Conservation (phyloP, 192 early-diverging fungal genomes). For the Oehlia diaphana region DNA sequence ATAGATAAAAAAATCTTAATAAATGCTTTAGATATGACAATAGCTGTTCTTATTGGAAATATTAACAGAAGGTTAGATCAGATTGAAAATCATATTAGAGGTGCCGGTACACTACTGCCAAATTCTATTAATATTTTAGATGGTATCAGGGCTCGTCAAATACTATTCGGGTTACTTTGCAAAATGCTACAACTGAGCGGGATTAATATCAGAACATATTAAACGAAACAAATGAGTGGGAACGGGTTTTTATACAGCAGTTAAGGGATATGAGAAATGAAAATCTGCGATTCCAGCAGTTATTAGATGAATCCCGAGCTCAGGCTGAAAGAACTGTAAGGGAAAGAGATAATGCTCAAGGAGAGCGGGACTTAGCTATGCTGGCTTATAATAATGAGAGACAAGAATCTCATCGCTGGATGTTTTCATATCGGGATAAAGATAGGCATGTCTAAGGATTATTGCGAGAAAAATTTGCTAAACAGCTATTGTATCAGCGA, state of each 20-base stretch:
- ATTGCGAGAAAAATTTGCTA: no score
- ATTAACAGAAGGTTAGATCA: neutral
- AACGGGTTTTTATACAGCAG: neutral
- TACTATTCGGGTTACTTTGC: neutral
- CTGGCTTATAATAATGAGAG: no score
- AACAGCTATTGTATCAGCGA: no score
- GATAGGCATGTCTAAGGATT: no score
- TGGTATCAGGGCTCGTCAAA: conserved; percentile 3
- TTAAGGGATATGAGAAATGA: neutral
- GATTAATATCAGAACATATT: neutral
- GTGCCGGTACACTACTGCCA: neutral
- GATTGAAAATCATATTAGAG: conserved; percentile 1
- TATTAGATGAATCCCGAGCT: neutral
- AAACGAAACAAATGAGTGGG: neutral
- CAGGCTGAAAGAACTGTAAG: neutral
- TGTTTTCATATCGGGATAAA: no score
- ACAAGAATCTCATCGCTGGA: no score
- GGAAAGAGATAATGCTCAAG: no score
- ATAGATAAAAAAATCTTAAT: neutral
- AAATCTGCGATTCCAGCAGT: no score
- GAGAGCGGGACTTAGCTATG: no score
- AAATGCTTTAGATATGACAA: neutral
- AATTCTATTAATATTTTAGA: conserved; percentile 7
- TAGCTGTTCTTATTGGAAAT: neutral
- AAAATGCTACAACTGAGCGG: neutral